Conservation (phyloP, 345 rosid genomes). For the Raphanus sativus region DNA sequence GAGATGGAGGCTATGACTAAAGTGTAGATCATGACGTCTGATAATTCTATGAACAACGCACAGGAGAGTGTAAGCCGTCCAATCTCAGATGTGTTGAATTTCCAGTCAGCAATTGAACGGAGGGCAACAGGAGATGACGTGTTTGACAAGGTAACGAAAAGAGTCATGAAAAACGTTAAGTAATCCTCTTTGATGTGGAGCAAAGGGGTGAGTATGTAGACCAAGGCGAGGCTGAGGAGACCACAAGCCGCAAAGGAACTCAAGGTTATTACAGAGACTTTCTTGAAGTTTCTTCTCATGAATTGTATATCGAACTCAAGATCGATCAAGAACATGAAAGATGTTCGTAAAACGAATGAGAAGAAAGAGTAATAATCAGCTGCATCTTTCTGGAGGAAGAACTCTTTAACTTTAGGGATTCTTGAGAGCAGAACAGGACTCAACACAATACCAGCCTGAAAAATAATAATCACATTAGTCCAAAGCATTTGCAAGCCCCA, state of each 20-base stretch:
- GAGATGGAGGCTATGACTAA: conserved; percentile 27
- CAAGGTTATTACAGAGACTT: conserved; percentile 44
- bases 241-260: conserved; percentile 42
- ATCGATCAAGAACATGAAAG: conserved; percentile 82
- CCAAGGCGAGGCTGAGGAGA: conserved; percentile 44
- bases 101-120: conserved; percentile 65
- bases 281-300: conserved; percentile 48
- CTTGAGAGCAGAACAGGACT: conserved; percentile 72
- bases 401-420: conserved; percentile 36
- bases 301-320: conserved; percentile 65
- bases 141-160: conserved; percentile 51
- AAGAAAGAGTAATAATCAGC: conserved; percentile 54
- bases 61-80: conserved; percentile 64
- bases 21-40: conserved; percentile 45
- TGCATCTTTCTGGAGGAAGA: conserved; percentile 58
- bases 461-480: not conserved
- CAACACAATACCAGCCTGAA: conserved; percentile 76
- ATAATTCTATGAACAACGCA: conserved; percentile 58
- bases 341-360: conserved; percentile 51
- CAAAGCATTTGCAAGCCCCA: conserved; percentile 32
- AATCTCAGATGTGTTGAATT: conserved; percentile 62
- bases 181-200: conserved; percentile 23
- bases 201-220: conserved; percentile 38
- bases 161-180: conserved; percentile 34
- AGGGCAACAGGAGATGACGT: conserved; percentile 70